Conservation (phyloP, 441 rosid genomes). For the Populus hybrid region DNA sequence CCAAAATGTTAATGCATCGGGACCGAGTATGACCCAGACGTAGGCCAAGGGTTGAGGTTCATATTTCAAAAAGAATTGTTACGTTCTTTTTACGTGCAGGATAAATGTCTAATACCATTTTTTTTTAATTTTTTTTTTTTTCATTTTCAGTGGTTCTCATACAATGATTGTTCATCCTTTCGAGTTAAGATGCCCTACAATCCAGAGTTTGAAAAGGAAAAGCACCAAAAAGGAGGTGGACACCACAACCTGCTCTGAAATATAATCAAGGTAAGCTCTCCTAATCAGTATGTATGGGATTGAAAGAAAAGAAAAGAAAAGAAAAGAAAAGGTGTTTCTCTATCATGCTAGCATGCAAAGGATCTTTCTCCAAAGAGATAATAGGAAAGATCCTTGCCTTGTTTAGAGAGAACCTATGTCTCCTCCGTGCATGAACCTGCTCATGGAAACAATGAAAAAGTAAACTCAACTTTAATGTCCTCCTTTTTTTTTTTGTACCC, state of each 20-base stretch:
- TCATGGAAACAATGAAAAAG: neutral
- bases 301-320: neutral
- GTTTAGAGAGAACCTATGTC: neutral
- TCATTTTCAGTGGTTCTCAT: slow-evolving; percentile 26
- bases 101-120: slow-evolving; percentile 12
- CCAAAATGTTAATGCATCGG: neutral
- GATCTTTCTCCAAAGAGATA: slow-evolving; percentile 2
- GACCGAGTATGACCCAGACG: neutral
- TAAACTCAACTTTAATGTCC: neutral
- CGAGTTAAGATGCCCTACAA: slow-evolving; percentile 24
- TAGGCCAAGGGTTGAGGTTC: neutral
- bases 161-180: slow-evolving; percentile 36
- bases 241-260: slow-evolving; percentile 28
- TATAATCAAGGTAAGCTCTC: slow-evolving; percentile 33
- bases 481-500: neutral
- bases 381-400: neutral
- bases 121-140: neutral
- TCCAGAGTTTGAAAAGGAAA: slow-evolving; percentile 32
- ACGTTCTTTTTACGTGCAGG: neutral
- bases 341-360: slow-evolving; percentile 13
- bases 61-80: neutral
- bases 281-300: slow-evolving; percentile 25
- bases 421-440: slow-evolving; percentile 37
- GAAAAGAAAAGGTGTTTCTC: slow-evolving; percentile 12
- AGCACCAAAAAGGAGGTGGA: slow-evolving; percentile 31